A percentile compares a stretch with the other conserved stretches of the same genome.
Evolutionary conservation across 768 basidiomycete species (phyloP).

Genomic region (Candolleomyces efflorescens): DNA sequence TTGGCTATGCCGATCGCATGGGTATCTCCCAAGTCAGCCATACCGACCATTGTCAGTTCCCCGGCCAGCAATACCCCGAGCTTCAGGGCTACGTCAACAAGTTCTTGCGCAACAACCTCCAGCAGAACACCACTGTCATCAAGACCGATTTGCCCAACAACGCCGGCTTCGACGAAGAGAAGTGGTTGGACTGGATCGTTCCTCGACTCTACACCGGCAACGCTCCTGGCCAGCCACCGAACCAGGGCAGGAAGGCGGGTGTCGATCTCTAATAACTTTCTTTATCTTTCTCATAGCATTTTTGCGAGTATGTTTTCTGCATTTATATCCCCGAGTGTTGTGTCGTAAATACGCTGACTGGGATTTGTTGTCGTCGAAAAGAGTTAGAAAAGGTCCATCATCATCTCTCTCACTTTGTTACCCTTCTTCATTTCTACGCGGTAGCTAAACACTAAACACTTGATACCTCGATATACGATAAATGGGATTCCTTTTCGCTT

Average conservation of each 20-base stretch:
- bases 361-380: not conserved
- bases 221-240: slow-evolving; percentile 1
- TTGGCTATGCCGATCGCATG: slow-evolving; percentile 40
- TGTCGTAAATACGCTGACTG: not conserved
- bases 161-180: slow-evolving; percentile 27
- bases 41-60: slow-evolving; percentile 49
- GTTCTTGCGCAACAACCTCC: slow-evolving; percentile 40
- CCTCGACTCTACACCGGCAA: slow-evolving; percentile 20
- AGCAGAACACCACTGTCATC: slow-evolving; percentile 39
- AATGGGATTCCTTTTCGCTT: not conserved
- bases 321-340: not conserved
- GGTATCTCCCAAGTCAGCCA: slow-evolving; percentile 48
- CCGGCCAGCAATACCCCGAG: slow-evolving; percentile 34
- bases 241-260: slow-evolving; percentile 1
- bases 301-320: not conserved
- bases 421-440: not conserved
- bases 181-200: slow-evolving; percentile 45
- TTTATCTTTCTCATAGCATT: not conserved
- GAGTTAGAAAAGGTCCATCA: not conserved
- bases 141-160: slow-evolving; percentile 35
- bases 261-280: not conserved
- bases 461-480: not conserved
- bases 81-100: slow-evolving; percentile 48
- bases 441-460: not conserved
- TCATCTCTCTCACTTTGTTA: not conserved